Conservation (phyloP, 768 basidiomycete species). For the Mycena leptocephala region DNA sequence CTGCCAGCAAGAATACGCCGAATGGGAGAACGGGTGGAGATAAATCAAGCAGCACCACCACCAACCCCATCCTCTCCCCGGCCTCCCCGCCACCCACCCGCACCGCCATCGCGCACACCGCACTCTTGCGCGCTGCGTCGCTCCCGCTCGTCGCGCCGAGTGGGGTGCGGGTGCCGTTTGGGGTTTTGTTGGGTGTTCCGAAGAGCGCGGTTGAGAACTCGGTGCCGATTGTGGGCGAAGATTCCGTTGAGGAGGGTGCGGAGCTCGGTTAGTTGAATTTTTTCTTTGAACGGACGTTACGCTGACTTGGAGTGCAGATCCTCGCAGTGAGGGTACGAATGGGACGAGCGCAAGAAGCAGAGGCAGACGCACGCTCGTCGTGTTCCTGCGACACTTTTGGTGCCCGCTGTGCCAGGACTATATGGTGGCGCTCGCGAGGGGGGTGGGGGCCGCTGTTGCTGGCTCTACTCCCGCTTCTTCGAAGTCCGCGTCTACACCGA, state of each 20-base stretch:
- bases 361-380: constrained; percentile 69
- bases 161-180: constrained; percentile 78
- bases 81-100: constrained; percentile 38
- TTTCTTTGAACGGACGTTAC: too few species aligned
- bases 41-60: too few species aligned
- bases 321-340: too few species aligned
- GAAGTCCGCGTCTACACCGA: background rate
- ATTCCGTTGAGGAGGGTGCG: background rate
- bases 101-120: constrained; percentile 61
- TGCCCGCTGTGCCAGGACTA: constrained; percentile 95
- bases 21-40: too few species aligned
- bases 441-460: constrained; percentile 56
- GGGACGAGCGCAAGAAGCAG: too few species aligned
- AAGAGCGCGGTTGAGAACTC: background rate
- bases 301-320: too few species aligned
- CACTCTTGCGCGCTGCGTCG: constrained; percentile 74
- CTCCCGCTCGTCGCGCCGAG: constrained; percentile 78
- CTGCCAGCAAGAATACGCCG: too few species aligned
- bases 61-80: constrained; percentile 9
- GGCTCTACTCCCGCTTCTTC: constrained; percentile 31
- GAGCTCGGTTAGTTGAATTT: too few species aligned
- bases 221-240: background rate
- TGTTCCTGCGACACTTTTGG: constrained; percentile 94
- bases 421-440: constrained; percentile 71
- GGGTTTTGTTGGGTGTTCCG: constrained; percentile 69